Evolutionary conservation across 192 early-diverging fungal species (phyloP).

Genomic region (Coemansia sp.): DNA sequence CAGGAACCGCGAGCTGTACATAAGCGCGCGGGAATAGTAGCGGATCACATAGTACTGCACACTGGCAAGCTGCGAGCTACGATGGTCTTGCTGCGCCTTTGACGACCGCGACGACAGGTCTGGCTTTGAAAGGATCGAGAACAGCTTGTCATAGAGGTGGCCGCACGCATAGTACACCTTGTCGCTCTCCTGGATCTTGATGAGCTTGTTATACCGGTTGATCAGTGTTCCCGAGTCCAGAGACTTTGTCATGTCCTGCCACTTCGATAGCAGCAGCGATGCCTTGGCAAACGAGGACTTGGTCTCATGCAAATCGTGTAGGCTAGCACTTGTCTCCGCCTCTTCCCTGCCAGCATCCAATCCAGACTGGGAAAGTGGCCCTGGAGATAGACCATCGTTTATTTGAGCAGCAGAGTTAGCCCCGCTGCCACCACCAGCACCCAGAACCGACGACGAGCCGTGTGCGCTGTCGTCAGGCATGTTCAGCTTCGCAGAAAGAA

Average conservation of each 20-base stretch:
- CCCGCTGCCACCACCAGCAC: not conserved
- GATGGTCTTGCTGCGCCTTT: conserved; percentile 29
- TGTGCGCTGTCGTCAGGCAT: conserved; percentile 9
- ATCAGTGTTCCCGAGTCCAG: conserved; percentile 19
- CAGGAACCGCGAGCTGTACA: conserved; percentile 73
- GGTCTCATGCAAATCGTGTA: conserved; percentile 15
- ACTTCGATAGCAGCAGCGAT: conserved; percentile 28
- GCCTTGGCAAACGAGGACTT: conserved; percentile 44
- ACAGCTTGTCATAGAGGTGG: conserved; percentile 41
- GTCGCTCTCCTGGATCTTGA: conserved; percentile 50
- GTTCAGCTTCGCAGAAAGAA: conserved; percentile 28
- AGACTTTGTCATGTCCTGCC: conserved; percentile 44
- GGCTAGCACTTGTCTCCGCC: conserved; percentile 1
- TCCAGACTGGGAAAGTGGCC: not conserved
- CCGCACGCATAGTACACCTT: conserved; percentile 48
- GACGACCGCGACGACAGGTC: conserved; percentile 8
- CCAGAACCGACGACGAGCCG: not conserved
- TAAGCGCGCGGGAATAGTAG: conserved; percentile 58
- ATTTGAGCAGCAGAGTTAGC: not conserved
- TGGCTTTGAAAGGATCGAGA: conserved; percentile 22
- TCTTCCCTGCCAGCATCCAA: not conserved
- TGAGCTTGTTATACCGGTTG: conserved; percentile 30
- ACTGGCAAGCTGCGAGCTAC: conserved; percentile 24
- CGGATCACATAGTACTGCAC: conserved; percentile 53
- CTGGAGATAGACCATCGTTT: conserved; percentile 3